Evolutionary conservation across 192 early-diverging fungal genomes (phyloP).

Genomic region (Kappamyces sp.): DNA sequence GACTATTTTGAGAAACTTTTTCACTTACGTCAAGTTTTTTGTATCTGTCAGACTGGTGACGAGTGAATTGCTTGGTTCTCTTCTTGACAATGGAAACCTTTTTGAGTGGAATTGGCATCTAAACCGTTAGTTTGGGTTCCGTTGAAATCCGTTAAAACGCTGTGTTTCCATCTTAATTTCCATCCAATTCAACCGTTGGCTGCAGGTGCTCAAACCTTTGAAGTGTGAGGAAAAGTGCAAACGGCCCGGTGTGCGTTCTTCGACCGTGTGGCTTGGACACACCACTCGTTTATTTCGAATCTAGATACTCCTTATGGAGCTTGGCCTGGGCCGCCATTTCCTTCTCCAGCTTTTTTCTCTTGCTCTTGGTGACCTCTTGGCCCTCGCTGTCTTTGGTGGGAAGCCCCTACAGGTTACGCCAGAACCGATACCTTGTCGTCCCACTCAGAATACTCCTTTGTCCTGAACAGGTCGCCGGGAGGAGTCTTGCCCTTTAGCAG

Average conservation of each 20-base stretch:
- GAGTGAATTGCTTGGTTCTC: constrained; percentile 93
- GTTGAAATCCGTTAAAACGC: too few relatives aligned
- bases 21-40: constrained; percentile 78
- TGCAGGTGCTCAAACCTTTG: too few relatives aligned
- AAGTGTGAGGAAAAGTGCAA: too few relatives aligned
- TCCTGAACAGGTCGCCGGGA: constrained; percentile 78
- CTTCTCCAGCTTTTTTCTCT: constrained; percentile 83
- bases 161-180: too few relatives aligned
- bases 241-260: too few relatives aligned
- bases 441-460: constrained; percentile 63
- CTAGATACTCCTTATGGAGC: constrained; percentile 80
- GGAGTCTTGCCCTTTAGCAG: constrained; percentile 73
- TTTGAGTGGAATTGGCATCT: constrained; percentile 92
- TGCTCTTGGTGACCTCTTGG: constrained; percentile 74
- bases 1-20: constrained; percentile 44
- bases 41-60: constrained; percentile 98
- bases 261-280: too few relatives aligned
- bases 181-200: too few relatives aligned
- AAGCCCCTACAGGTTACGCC: constrained; percentile 49
- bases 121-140: too few relatives aligned
- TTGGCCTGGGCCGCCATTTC: constrained; percentile 80
- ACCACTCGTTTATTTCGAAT: too few relatives aligned
- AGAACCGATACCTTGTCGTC: constrained; percentile 50
- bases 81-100: constrained; percentile 99
- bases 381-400: constrained; percentile 81